Evolutionary conservation across 2,329 filamentous ascomycete species (phyloP).

Genomic region (Epichloe glyceriae): DNA sequence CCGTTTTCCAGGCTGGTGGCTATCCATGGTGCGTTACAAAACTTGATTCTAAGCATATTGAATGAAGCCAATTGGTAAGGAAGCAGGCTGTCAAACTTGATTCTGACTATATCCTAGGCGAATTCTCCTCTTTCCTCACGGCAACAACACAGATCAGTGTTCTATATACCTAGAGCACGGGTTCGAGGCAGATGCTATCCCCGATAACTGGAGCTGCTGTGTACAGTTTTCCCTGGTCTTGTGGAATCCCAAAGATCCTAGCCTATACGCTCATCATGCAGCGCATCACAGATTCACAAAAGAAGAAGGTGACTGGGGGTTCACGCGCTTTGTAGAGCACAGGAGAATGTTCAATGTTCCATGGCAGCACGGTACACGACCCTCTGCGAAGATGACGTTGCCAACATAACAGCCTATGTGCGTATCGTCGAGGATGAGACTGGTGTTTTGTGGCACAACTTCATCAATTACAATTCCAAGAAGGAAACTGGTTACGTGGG

Average conservation of each 20-base stretch:
- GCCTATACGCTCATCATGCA: slow-evolving; percentile 63
- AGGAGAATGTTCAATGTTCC: slow-evolving; percentile 68
- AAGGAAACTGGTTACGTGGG: slow-evolving; percentile 97
- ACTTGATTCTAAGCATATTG: not conserved
- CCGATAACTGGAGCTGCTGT: slow-evolving; percentile 92
- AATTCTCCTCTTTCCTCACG: slow-evolving; percentile 87
- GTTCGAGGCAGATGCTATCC: slow-evolving; percentile 60
- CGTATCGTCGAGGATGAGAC: slow-evolving; percentile 77
- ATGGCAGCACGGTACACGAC: slow-evolving; percentile 57
- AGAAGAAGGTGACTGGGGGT: slow-evolving; percentile 96
- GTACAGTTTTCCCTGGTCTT: slow-evolving; percentile 90
- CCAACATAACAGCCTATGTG: slow-evolving; percentile 73
- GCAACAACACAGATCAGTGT: slow-evolving; percentile 85
- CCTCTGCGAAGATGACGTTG: slow-evolving; percentile 66
- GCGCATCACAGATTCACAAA: slow-evolving; percentile 95
- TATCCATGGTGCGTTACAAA: slow-evolving; percentile 59
- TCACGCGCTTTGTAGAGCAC: slow-evolving; percentile 89
- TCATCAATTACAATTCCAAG: slow-evolving; percentile 95
- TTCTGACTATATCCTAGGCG: slow-evolving; percentile 43
- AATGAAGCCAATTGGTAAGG: not conserved
- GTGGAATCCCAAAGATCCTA: slow-evolving; percentile 90
- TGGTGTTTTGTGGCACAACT: slow-evolving; percentile 82
- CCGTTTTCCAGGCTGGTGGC: slow-evolving; percentile 73
- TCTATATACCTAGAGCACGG: slow-evolving; percentile 97
- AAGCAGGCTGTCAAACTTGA: not conserved